Evolutionary conservation across 805 yeast species (phyloP).

Genomic region (Starmerella kuoi): DNA sequence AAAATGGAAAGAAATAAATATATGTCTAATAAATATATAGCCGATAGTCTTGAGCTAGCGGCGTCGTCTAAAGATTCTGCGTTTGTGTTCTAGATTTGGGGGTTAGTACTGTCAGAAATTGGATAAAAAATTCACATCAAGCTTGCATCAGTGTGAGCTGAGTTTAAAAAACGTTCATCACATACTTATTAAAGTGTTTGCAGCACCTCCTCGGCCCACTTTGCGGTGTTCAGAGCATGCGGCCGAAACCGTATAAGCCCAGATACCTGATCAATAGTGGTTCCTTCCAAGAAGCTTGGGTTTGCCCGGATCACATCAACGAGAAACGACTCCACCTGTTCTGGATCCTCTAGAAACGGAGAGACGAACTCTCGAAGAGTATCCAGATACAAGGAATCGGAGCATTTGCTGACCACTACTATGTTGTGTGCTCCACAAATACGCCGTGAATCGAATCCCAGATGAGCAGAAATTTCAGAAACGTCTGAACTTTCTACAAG

Average conservation of each 20-base stretch:
- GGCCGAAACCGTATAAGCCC: conserved; percentile 13
- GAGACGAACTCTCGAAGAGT: conserved; percentile 8
- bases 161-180: conserved; percentile 26
- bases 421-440: conserved; percentile 20
- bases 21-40: too few relatives aligned
- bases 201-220: conserved; percentile 12
- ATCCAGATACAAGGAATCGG: conserved; percentile 13
- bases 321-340: conserved; percentile 10
- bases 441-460: conserved; percentile 11
- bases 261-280: conserved; percentile 17
- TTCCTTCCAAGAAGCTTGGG: conserved; percentile 9
- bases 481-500: not conserved
- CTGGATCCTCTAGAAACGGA: conserved; percentile 3
- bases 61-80: too few relatives aligned
- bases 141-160: conserved; percentile 29
- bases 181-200: conserved; percentile 19
- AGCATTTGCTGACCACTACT: conserved; percentile 9
- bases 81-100: too few relatives aligned
- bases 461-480: not conserved
- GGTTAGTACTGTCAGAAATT: conserved; percentile 23
- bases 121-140: conserved; percentile 21
- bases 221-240: not conserved
- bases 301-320: conserved; percentile 10
- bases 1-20: too few relatives aligned
- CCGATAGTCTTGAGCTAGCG: too few relatives aligned